These are phyloP conservation scores for Penicillium steckii DNA, from an alignment of 495 filamentous ascomycete genomes.

Conservation along the genomic window DNA sequence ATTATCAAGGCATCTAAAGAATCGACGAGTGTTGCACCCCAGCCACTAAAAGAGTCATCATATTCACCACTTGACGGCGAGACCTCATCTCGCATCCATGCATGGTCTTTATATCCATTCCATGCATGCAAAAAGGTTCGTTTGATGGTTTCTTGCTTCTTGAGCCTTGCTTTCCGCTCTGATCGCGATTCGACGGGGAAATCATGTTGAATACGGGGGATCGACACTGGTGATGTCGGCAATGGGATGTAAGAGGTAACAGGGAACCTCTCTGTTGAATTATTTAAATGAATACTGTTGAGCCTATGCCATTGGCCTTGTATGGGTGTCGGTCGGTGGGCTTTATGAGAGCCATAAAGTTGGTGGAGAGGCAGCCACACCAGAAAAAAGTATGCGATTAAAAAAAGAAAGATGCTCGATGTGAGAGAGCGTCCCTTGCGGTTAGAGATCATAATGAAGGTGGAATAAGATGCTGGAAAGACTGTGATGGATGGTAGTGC, in stretches of 20 bases:
- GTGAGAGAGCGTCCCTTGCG: slow-evolving; percentile 24
- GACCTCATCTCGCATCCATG: slow-evolving; percentile 80
- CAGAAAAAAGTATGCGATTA: slow-evolving; percentile 22
- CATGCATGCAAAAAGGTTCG: slow-evolving; percentile 69
- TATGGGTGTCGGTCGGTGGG: slow-evolving; percentile 8
- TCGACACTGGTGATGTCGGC: slow-evolving; percentile 40
- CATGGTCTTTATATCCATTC: slow-evolving; percentile 71
- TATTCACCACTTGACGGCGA: slow-evolving; percentile 59
- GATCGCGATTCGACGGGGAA: slow-evolving; percentile 46
- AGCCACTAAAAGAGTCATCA: slow-evolving; percentile 58
- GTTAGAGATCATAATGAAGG: slow-evolving; percentile 32
- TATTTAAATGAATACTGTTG: slow-evolving; percentile 40
- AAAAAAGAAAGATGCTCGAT: slow-evolving; percentile 14
- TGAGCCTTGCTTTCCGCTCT: slow-evolving; percentile 35
- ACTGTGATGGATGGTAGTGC: background rate
- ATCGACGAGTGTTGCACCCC: slow-evolving; percentile 61
- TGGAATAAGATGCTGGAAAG: slow-evolving; percentile 7
- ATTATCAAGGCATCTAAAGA: slow-evolving; percentile 62
- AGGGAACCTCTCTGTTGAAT: slow-evolving; percentile 46
- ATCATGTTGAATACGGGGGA: slow-evolving; percentile 52
- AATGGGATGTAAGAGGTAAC: slow-evolving; percentile 49
- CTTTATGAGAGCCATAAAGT: slow-evolving; percentile 11
- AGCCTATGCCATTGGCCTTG: background rate
- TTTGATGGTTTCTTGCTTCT: slow-evolving; percentile 59
- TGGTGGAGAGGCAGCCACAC: slow-evolving; percentile 29